Conservation (phyloP, 2,329 filamentous ascomycete species). For the Periconia digitata region DNA sequence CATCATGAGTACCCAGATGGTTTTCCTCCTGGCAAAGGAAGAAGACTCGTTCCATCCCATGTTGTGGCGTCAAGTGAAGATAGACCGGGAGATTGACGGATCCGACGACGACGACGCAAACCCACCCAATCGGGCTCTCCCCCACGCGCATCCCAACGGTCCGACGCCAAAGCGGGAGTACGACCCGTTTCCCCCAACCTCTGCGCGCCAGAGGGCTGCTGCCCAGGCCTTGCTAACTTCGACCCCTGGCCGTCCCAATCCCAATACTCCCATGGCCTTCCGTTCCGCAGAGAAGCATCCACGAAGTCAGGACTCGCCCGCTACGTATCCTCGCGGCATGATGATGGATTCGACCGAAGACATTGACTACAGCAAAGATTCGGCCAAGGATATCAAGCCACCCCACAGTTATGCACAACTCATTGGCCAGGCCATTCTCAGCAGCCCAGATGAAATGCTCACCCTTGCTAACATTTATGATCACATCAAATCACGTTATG, state of each 20-base stretch:
- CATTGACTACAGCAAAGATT: slow-evolving; percentile 78
- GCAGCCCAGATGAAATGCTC: slow-evolving; percentile 81
- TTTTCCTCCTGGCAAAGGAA: slow-evolving; percentile 89
- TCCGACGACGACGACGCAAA: slow-evolving; percentile 43
- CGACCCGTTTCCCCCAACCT: slow-evolving; percentile 41
- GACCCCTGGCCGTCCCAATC: slow-evolving; percentile 36
- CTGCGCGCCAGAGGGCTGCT: slow-evolving; percentile 34
- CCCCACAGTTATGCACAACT: slow-evolving; percentile 95
- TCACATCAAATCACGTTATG: slow-evolving; percentile 87
- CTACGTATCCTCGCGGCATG: slow-evolving; percentile 52
- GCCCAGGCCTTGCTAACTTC: slow-evolving; percentile 39
- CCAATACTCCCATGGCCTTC: slow-evolving; percentile 38
- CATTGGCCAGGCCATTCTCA: slow-evolving; percentile 94
- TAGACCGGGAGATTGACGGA: slow-evolving; percentile 35
- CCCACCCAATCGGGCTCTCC: slow-evolving; percentile 32
- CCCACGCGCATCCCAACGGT: slow-evolving; percentile 35
- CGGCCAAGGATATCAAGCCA: slow-evolving; percentile 88
- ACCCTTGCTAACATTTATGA: slow-evolving; percentile 92
- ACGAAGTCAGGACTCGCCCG: slow-evolving; percentile 50
- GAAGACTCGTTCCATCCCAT: slow-evolving; percentile 68
- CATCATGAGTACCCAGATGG: slow-evolving; percentile 93
- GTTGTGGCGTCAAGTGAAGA: slow-evolving; percentile 64
- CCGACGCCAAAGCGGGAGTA: slow-evolving; percentile 42
- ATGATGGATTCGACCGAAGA: slow-evolving; percentile 57
- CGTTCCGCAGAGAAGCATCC: slow-evolving; percentile 37